A percentile compares a stretch with the other conserved stretches of the same genome.
Evolutionary conservation across 495 filamentous ascomycete species (phyloP).

Genomic region (Hypoxylon lienhwacheense): DNA sequence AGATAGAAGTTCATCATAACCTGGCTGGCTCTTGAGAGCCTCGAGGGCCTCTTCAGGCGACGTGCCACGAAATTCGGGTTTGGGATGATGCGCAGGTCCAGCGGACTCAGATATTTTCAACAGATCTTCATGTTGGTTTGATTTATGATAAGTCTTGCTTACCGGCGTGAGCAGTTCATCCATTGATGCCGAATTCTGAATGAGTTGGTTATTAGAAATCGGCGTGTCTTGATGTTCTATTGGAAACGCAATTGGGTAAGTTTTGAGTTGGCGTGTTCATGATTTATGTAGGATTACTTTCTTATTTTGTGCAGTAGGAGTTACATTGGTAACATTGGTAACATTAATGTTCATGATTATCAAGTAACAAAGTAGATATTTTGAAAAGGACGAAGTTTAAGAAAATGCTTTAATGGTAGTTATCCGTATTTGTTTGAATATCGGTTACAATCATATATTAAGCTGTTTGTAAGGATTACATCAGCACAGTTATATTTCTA

Average conservation of each 20-base stretch:
- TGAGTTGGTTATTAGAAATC: slow-evolving; percentile 9
- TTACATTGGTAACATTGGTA: too few relatives aligned
- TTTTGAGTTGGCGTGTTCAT: not conserved
- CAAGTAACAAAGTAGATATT: too few relatives aligned
- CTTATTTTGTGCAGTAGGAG: not conserved
- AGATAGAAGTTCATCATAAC: slow-evolving; percentile 56
- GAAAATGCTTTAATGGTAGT: too few relatives aligned
- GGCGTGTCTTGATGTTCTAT: not conserved
- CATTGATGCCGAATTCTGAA: slow-evolving; percentile 40
- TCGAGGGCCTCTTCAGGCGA: slow-evolving; percentile 64
- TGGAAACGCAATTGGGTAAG: not conserved
- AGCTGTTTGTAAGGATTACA: too few relatives aligned
- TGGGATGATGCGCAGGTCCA: slow-evolving; percentile 1
- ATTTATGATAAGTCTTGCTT: slow-evolving; percentile 46
- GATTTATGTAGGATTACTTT: not conserved
- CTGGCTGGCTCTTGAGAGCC: slow-evolving; percentile 65
- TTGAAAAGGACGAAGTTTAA: too few relatives aligned
- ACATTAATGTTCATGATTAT: too few relatives aligned
- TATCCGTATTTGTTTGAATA: too few relatives aligned
- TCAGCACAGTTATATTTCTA: too few relatives aligned
- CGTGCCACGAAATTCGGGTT: slow-evolving; percentile 18
- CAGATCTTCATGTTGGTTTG: slow-evolving; percentile 21
- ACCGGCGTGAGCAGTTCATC: slow-evolving; percentile 54
- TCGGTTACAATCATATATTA: too few relatives aligned
- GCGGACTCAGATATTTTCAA: slow-evolving; percentile 20